A percentile compares a stretch with the other conserved stretches of the same genome.
Evolutionary conservation across 306 rosid species (phyloP).

Genomic region (Rubus idaeus): DNA sequence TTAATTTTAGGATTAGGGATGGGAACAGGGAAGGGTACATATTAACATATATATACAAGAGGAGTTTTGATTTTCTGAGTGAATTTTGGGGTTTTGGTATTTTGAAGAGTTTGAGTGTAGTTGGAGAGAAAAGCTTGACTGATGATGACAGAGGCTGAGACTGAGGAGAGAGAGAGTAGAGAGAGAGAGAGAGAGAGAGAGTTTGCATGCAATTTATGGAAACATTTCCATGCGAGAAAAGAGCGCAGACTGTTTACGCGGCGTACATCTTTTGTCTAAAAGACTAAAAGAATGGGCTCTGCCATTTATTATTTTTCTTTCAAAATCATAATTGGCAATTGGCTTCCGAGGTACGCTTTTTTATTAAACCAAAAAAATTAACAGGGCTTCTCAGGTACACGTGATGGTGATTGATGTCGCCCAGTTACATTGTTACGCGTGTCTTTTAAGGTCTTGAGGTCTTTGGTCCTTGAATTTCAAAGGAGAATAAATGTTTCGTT

Average conservation of each 20-base stretch:
- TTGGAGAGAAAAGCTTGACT: neutral
- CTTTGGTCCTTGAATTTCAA: no score
- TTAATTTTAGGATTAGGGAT: neutral
- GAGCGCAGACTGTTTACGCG: slow-evolving; percentile 20
- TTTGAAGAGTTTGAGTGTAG: neutral
- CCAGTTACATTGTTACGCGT: no score
- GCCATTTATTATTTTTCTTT: no score
- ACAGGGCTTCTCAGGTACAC: no score
- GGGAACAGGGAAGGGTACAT: neutral
- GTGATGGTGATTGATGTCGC: no score
- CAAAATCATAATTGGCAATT: no score
- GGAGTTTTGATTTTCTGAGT: neutral
- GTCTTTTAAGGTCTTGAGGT: no score
- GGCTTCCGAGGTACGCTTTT: no score
- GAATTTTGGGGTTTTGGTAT: neutral
- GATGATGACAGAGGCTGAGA: neutral
- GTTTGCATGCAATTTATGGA: slow-evolving; percentile 67
- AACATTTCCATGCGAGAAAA: slow-evolving; percentile 37
- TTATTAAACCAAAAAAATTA: no score
- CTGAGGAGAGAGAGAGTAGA: neutral
- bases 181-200: slow-evolving; percentile 6
- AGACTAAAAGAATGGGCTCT: no score
- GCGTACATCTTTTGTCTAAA: slow-evolving; percentile 4
- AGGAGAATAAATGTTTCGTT: no score
- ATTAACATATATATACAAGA: neutral